Evolutionary conservation across 768 basidiomycete species (phyloP), one percentile per base, ranked within the genome.

Genomic region (Auriscalpium microsporum): DNA sequence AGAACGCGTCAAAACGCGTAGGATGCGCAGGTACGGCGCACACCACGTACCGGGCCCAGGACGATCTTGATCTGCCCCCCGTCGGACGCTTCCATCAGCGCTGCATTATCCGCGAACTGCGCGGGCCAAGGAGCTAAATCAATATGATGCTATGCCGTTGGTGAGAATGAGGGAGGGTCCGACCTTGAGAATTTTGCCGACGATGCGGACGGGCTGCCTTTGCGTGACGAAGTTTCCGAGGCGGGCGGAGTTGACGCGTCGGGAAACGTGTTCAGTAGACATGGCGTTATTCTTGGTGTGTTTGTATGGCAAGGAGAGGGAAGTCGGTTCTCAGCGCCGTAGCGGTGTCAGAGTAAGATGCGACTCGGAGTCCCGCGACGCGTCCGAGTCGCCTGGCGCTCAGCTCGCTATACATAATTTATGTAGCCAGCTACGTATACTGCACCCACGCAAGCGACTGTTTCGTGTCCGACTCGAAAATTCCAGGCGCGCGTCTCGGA

Each of bases 131-230:
- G 35, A 11, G 37, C 5, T 10, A 7, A 2, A 35, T 9, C 7
- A 46, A 23, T 10, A 0, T 3, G 8, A 13, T 4, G 17, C 16
- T 9, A 23, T 14, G 8, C 10, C 33, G 10, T 4, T 10, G 11
- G 3, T 17, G 37, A 8, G 5, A 17, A 3, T 11, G 6, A 34
- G n/a, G 7, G 37, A 23, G 52, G 4, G 11, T 7, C 60, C 40
- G 33, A 62, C 61, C 10, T 55, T 57, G 48, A 57, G 46, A 19
- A 62, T 54, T 28, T 60, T 62, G 8, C 58, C 61, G 10, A 48
- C 52, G 4, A 62, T n/a, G 34, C 58, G 47, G 50, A 62, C 28
- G 8, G 58, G 44, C 5, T 60, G 55, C 2, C 17, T 23, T 16
- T 53, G 34, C 37, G 47, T 55, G 10, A 53, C n/a, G 45, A 40